Base-by-base conservation (phyloP, 2,329 filamentous ascomycete species). In the Beauveria sp. region DNA sequence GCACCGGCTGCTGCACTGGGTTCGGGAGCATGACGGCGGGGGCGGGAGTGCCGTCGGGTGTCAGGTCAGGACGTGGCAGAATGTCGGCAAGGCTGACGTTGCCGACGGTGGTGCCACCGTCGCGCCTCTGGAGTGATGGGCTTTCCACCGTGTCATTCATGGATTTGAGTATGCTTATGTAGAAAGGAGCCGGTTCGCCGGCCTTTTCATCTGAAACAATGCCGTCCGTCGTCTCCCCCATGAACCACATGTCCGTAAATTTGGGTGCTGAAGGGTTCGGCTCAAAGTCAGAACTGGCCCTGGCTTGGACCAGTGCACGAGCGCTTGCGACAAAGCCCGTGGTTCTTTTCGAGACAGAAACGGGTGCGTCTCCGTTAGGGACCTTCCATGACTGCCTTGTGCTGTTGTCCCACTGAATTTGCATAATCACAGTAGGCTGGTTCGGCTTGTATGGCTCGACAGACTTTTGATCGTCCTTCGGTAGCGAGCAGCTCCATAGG, bases 151-250 rank as follows among this genome's bases (percentile, higher is more conserved):
- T 69, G 38, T 72, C 68, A 52, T 78, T 74, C 18, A 73, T 64
- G 0, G 81, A 79, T 4, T 77, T 72, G 12, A 92, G 75, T 60
- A 96, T 80, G 30, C 86, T 91, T 66, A 96, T 89, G 72, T 88
- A 96, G 73, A 97, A 96, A 0, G 93, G 93, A 0, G 93, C 96
- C 9, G 87, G 82, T 74, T 96, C 93, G 65, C 93, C 93, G 1
- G 87, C 86, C 72, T 93, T 96, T 4, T 86, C 75, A 47, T 82
- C 68, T 0, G 81, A 80, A 14, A 81, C 78, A 64, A 90, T 85
- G 0, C 82, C 81, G 68, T 98, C 93, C 0, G 92, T 96, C 0
- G 90, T 93, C 70, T 92, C 90, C 5, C 93, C 92, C 8, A 97
- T 74, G 69, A 97, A 96, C 64, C 78, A 82, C 73, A 91, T 88